Evolutionary conservation across 1,284 basidiomycete genomes (phyloP), one percentile per base, ranked within the genome.

Genomic region (Microstroma glucosiphilum): DNA sequence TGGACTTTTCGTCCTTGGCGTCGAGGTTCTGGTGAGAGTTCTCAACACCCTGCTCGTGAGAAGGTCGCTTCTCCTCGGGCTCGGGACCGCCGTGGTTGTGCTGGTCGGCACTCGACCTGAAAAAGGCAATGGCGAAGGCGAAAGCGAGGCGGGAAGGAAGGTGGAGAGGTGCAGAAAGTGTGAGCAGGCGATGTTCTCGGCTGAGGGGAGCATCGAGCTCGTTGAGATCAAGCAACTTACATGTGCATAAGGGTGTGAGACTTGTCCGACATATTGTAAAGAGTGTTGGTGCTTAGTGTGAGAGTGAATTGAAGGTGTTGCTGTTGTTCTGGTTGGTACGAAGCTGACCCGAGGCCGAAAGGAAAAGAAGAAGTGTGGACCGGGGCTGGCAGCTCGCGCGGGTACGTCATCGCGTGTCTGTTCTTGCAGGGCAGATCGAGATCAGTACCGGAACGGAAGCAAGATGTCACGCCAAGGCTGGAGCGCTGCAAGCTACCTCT

Each of bases 21-120:
- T 76, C 73, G 48, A 73, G 66, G 42, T 66, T 66, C 61, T 63
- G 63, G 68, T 76, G 73, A 13, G 72, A 72, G 59, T 74, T 70
- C 55, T 68, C 65, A 55, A 65, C 61, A 43, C 73, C 73, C 64
- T 71, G 66, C 60, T 73, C 70, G 65, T 73, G 71, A 37, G 69
- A 65, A 57, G 71, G 71, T 17, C 68, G 66, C 57, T 69, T 21
- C 62, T 73, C 67, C 46, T 63, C 53, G 66, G 63, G 61, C 63
- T 71, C 66, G 61, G 63, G 66, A 48, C 70, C 69, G 40, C 67
- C 65, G 56, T 68, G 67, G 60, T 67, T 69, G 30, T 63, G 57
- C 66, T 72, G 71, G 68, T 72, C 71, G 60, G 69, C 71, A 58
- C 68, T 67, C 59, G 60, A 60, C 57, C 70, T 72, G 58, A 21